Conservation (phyloP, 768 basidiomycete species). For the Hemileccinum rubropunctum region DNA sequence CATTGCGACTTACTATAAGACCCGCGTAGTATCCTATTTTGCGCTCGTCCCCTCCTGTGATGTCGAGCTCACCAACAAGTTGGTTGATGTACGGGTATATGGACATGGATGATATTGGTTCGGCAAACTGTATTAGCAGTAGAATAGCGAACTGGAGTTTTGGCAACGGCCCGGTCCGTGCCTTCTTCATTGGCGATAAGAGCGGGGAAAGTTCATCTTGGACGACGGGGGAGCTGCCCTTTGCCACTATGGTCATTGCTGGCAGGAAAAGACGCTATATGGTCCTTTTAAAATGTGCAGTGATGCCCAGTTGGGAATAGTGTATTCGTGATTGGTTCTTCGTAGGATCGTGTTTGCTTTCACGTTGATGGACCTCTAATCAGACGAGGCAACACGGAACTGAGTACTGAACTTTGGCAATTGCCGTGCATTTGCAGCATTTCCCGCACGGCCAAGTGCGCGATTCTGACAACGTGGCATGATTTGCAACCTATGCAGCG, state of each 20-base stretch:
- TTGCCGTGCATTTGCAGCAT: too few species aligned
- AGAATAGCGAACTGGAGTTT: slow-evolving; percentile 39
- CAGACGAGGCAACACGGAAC: too few species aligned
- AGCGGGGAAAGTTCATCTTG: slow-evolving; percentile 16
- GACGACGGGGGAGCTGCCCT: background rate
- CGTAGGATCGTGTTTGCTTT: background rate
- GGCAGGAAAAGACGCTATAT: background rate
- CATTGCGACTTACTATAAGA: slow-evolving; percentile 45
- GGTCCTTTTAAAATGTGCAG: background rate
- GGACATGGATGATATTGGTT: slow-evolving; percentile 37
- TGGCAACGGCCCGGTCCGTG: slow-evolving; percentile 35
- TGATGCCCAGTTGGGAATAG: background rate
- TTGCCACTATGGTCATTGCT: background rate
- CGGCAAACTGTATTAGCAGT: slow-evolving; percentile 32
- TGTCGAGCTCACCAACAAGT: slow-evolving; percentile 31
- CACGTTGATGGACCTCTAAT: too few species aligned
- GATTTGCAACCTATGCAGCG: too few species aligned
- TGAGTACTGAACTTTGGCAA: too few species aligned
- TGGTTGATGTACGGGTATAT: slow-evolving; percentile 51
- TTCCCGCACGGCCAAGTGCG: too few species aligned
- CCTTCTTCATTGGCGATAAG: slow-evolving; percentile 3
- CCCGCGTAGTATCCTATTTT: slow-evolving; percentile 66
- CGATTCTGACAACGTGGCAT: too few species aligned
- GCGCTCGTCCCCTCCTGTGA: slow-evolving; percentile 23
- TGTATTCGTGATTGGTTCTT: too few species aligned